These are phyloP conservation scores for Penicillium freii DNA, from an alignment of 2,329 filamentous ascomycete species.

Conservation along the genomic window DNA sequence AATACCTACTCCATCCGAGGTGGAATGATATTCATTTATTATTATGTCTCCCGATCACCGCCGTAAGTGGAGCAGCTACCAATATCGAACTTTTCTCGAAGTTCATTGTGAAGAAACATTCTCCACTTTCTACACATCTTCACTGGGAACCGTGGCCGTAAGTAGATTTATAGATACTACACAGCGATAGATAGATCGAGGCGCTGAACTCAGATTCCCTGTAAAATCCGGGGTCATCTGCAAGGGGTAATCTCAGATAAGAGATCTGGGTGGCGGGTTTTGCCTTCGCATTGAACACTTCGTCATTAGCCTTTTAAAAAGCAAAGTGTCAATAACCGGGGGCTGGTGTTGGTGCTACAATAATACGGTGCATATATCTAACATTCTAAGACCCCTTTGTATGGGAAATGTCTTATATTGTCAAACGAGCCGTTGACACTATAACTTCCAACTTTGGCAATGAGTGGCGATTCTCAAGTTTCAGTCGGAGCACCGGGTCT, in stretches of 20 bases:
- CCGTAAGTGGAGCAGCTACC: slow-evolving; percentile 9
- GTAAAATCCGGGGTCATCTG: slow-evolving; percentile 20
- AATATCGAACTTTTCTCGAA: slow-evolving; percentile 1
- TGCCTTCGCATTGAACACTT: background rate
- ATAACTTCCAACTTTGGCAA: background rate
- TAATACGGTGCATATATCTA: background rate
- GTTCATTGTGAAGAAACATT: background rate
- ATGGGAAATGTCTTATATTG: background rate
- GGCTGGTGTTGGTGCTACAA: background rate
- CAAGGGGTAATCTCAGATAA: slow-evolving; percentile 21
- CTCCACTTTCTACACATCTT: background rate
- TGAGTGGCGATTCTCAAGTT: slow-evolving; percentile 8
- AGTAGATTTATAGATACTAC: background rate
- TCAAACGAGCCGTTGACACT: background rate
- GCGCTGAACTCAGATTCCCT: background rate
- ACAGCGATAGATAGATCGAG: slow-evolving; percentile 11
- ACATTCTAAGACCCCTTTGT: background rate
- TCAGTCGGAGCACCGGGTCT: slow-evolving; percentile 23
- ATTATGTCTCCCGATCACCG: background rate
- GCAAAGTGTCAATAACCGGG: background rate
- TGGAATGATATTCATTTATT: slow-evolving; percentile 9
- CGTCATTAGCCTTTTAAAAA: background rate
- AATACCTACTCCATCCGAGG: slow-evolving; percentile 1
- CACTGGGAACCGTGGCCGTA: background rate
- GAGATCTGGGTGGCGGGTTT: slow-evolving; percentile 13